Evolutionary conservation across 352 stramenopile genomes (phyloP).

Genomic region (Phytophthora pinifolia): DNA sequence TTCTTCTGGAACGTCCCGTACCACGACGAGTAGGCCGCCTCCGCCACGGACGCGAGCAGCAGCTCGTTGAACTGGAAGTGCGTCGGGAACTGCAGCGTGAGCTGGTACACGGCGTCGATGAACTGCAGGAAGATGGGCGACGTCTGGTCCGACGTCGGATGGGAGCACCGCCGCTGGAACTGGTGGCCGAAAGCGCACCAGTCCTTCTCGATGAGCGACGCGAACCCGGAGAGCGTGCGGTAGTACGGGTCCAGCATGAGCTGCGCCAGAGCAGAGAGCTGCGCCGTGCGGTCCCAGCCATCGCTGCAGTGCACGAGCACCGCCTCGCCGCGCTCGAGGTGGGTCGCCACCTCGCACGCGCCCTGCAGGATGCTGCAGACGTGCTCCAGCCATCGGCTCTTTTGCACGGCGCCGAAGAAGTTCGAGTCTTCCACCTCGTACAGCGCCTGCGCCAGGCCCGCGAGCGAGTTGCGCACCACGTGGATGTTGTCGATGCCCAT

Average conservation of each 20-base stretch:
- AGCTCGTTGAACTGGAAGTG: conserved; percentile 98
- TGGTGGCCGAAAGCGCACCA: conserved; percentile 90
- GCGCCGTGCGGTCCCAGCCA: conserved; percentile 82
- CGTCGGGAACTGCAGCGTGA: conserved; percentile 95
- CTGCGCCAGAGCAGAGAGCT: conserved; percentile 73
- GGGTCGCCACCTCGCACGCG: conserved; percentile 67
- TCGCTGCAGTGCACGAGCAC: conserved; percentile 87
- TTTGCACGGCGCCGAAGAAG: conserved; percentile 85
- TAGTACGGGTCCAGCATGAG: conserved; percentile 88
- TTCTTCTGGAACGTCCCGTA: conserved; percentile 94
- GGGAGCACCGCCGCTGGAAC: conserved; percentile 79
- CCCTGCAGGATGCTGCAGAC: conserved; percentile 79
- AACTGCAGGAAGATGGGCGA: conserved; percentile 99
- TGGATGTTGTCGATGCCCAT: conserved; percentile 91
- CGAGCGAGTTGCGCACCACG: conserved; percentile 76
- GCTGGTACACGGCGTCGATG: conserved; percentile 97
- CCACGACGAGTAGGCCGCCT: conserved; percentile 97
- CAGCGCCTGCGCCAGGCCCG: conserved; percentile 63
- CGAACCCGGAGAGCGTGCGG: conserved; percentile 75
- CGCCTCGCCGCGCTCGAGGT: conserved; percentile 74
- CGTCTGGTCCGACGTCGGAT: conserved; percentile 90
- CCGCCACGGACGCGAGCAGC: conserved; percentile 92
- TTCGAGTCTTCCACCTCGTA: conserved; percentile 87
- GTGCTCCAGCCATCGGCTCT: conserved; percentile 83
- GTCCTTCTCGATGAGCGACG: conserved; percentile 84